Percentiles rank a stretch among this genome's conserved stretches.
Conservation (phyloP, 2,329 filamentous ascomycete genomes). For the Aplosporella prunicola region DNA sequence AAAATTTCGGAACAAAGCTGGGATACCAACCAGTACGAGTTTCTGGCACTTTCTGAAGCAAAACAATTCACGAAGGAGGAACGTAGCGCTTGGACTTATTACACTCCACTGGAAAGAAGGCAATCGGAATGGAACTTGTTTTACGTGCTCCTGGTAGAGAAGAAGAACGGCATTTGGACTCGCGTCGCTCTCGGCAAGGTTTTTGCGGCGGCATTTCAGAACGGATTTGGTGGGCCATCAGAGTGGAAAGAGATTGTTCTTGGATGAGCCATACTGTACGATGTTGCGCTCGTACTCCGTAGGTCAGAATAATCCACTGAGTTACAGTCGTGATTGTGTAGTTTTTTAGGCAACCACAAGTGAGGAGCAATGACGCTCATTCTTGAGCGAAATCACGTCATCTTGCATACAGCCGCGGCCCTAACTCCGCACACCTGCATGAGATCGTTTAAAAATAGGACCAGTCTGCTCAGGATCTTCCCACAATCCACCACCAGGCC, state of each 20-base stretch:
- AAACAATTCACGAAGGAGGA: conserved; percentile 25
- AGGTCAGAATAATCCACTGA: neutral
- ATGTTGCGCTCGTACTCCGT: too few species aligned
- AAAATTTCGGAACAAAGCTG: neutral
- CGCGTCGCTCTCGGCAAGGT: conserved; percentile 27
- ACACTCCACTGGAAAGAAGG: conserved; percentile 24
- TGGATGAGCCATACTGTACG: neutral
- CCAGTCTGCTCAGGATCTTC: too few species aligned
- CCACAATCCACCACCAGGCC: too few species aligned
- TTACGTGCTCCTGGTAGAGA: conserved; percentile 23
- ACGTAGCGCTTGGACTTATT: conserved; percentile 26
- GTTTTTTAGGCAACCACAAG: too few species aligned
- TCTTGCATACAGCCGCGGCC: too few species aligned
- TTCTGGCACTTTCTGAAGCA: conserved; percentile 28
- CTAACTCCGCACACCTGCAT: too few species aligned
- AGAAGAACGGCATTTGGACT: conserved; percentile 16
- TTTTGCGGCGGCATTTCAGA: conserved; percentile 22
- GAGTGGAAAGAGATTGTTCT: conserved; percentile 21
- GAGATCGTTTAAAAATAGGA: too few species aligned
- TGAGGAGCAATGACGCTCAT: too few species aligned
- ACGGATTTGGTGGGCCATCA: neutral
- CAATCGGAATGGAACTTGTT: conserved; percentile 27
- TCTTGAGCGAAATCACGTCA: too few species aligned
- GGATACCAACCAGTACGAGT: conserved; percentile 13
- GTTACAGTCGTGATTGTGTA: too few species aligned